Base-by-base conservation (phyloP, 192 early-diverging fungal genomes). In the Coemansia nantahalensis region DNA sequence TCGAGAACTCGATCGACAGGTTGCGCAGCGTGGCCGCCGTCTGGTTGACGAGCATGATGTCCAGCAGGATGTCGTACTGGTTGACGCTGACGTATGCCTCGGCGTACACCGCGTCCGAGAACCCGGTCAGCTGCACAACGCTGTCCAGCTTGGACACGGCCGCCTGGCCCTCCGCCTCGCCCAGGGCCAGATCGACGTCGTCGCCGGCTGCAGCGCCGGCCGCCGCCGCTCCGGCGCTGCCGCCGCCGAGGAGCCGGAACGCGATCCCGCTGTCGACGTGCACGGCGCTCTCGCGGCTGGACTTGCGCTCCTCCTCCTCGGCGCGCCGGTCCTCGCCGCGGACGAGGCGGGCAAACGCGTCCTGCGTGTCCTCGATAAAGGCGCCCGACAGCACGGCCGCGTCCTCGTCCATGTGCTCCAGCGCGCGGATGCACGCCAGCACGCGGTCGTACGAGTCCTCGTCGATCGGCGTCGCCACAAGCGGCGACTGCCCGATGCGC, bases 41-140 rank as follows among this genome's bases (percentile, higher is more conserved):
- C 71, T 99, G 96, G 65, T 99, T 99, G 47, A 99, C 91, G 51
- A 97, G 89, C 55, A 99, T 78, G 49, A 99, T 88, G 68, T 98
- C 93, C 33, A 96, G 80, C 50, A 97, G 65, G 65, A 99, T 95
- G 65, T 99, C 94, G 59, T 91, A 97, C 76, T 99, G 94, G 55
- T 94, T 94, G 30, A 99, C 92, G 45, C 82, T 94, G 33, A 97
- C 91, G 64, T 97, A 96, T 0, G 93, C 96, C 72, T 99, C 96
- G 3, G 95, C 95, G 59, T 99, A 99, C n/a, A 99, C 93, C 2
- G 93, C 90, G 64, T 99, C 96, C 4, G 93, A 95, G 76, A 92
- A 99, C 14, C 90, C 96, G 8, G 96, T 98, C 39, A 99, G 79
- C 74, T 97, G 96, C 18, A 97, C 87, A 15, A 99, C 92, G 42